A percentile compares a stretch with the other conserved stretches of the same genome.
phyloP scores from a whole-genome alignment of 176 grass and related monocot species.

The Oryza meridionalis region DNA sequence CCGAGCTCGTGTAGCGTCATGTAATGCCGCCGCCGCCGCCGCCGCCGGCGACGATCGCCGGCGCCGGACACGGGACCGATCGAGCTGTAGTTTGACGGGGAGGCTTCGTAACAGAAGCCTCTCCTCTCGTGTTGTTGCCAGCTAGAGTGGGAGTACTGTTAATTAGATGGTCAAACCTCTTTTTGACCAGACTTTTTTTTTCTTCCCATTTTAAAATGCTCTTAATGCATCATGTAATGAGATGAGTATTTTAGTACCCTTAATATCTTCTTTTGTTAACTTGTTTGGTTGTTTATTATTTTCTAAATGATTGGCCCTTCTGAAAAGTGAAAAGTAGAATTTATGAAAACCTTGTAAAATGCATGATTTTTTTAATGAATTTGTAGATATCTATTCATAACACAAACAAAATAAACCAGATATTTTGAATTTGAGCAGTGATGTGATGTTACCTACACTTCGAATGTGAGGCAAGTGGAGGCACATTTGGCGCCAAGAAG shows the following conservation, averaged over 20 bases:
- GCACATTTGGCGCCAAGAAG: background rate
- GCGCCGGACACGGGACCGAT: background rate
- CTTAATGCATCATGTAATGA: constrained; percentile 34
- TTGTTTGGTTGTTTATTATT: constrained; percentile 16
- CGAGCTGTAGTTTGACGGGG: constrained; percentile 43
- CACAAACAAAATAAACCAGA: background rate
- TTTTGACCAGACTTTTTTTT: constrained; percentile 41
- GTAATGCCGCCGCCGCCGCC: constrained; percentile 35
- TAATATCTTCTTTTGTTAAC: background rate
- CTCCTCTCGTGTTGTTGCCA: constrained; percentile 35
- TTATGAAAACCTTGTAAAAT: background rate
- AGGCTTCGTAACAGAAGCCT: constrained; percentile 41
- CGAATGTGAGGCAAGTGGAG: background rate
- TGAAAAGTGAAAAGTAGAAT: background rate
- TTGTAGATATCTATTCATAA: background rate
- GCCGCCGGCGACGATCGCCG: background rate
- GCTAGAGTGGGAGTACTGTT: constrained; percentile 36
- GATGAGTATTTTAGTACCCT: constrained; percentile 20
- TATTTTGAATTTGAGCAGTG: background rate
- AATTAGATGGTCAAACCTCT: constrained; percentile 50
- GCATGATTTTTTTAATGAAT: background rate
- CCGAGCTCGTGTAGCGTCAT: constrained; percentile 65
- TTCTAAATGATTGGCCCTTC: background rate
- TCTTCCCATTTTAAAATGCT: background rate
- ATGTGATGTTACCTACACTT: background rate